Percentiles rank a stretch among this genome's conserved stretches.
phyloP scores from a whole-genome alignment of 768 basidiomycete genomes.

The Tylopilus cervinicoccineus region DNA sequence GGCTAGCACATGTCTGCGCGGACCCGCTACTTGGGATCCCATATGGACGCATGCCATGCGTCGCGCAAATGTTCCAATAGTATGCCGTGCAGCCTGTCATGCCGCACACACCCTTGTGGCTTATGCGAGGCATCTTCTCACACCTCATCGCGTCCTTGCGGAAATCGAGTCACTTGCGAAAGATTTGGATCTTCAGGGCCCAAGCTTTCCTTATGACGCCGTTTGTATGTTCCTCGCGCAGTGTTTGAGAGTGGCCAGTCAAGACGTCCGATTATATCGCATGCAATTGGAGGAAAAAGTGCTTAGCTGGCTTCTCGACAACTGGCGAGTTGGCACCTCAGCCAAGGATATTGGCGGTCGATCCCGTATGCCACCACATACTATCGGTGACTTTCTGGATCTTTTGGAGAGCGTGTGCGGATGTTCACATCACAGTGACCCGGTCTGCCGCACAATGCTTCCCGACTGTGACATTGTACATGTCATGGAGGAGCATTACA shows the following conservation, averaged over 20 bases:
- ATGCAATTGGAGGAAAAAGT: slow-evolving; percentile 88
- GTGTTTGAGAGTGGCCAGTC: slow-evolving; percentile 66
- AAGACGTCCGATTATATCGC: slow-evolving; percentile 79
- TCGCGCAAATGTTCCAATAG: slow-evolving; percentile 58
- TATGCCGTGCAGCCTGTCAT: slow-evolving; percentile 81
- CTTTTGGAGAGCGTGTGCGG: slow-evolving; percentile 66
- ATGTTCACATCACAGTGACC: slow-evolving; percentile 41
- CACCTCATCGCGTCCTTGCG: slow-evolving; percentile 52
- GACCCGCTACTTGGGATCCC: slow-evolving; percentile 60
- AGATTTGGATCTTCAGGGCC: slow-evolving; percentile 89
- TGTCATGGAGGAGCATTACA: slow-evolving; percentile 53
- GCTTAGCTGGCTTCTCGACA: slow-evolving; percentile 72
- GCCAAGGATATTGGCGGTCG: slow-evolving; percentile 34
- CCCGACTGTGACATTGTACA: slow-evolving; percentile 69
- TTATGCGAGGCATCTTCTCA: slow-evolving; percentile 41
- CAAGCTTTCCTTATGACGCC: slow-evolving; percentile 81
- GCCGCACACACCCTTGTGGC: slow-evolving; percentile 53
- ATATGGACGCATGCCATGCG: slow-evolving; percentile 84
- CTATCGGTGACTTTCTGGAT: slow-evolving; percentile 55
- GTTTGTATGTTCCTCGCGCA: slow-evolving; percentile 79
- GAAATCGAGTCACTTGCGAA: slow-evolving; percentile 80
- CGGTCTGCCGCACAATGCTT: slow-evolving; percentile 49
- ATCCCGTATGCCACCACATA: slow-evolving; percentile 47
- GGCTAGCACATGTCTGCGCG: slow-evolving; percentile 5
- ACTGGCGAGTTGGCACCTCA: slow-evolving; percentile 53